A percentile compares a stretch with the other conserved stretches of the same genome.
Conservation (phyloP, 169 alveolate genomes). For the Cryptosporidium felis region DNA sequence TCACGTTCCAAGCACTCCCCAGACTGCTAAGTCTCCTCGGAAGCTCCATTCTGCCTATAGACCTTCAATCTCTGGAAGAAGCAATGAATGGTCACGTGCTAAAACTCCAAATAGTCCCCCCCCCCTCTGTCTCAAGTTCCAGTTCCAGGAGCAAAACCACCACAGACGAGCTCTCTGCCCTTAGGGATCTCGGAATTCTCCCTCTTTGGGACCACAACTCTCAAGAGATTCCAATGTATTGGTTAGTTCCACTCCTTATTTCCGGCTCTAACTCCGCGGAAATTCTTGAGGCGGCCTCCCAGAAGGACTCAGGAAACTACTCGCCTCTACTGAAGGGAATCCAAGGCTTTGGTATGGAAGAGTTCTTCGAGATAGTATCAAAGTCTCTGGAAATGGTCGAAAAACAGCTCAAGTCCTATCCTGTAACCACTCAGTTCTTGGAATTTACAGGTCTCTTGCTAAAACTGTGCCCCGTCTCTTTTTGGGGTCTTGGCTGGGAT, state of each 20-base stretch:
- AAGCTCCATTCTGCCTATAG: constrained; percentile 18
- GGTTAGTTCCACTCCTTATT: constrained; percentile 50
- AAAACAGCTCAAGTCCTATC: constrained; percentile 50
- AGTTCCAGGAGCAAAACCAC: too few relatives aligned
- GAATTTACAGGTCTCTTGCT: constrained; percentile 7
- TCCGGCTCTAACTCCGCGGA: background rate
- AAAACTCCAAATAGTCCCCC: constrained; percentile 11
- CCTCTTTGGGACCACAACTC: constrained; percentile 5
- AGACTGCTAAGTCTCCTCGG: constrained; percentile 5
- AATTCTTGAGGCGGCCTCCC: background rate
- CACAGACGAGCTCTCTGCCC: too few relatives aligned
- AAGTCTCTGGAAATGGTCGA: constrained; percentile 44
- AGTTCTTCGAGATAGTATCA: constrained; percentile 23
- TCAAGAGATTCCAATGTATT: constrained; percentile 43
- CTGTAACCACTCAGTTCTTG: constrained; percentile 44
- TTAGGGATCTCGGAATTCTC: background rate
- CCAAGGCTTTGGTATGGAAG: constrained; percentile 27
- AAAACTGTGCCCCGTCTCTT: constrained; percentile 38
- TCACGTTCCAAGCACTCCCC: constrained; percentile 31
- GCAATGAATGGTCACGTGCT: background rate
- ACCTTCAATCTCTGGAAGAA: constrained; percentile 6
- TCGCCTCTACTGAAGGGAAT: constrained; percentile 32
- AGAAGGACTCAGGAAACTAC: constrained; percentile 2
- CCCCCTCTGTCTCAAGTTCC: too few relatives aligned
- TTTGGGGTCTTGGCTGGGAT: constrained; percentile 69